Conservation (phyloP, 2,329 filamentous ascomycete species). For the Epichloe hybrida region DNA sequence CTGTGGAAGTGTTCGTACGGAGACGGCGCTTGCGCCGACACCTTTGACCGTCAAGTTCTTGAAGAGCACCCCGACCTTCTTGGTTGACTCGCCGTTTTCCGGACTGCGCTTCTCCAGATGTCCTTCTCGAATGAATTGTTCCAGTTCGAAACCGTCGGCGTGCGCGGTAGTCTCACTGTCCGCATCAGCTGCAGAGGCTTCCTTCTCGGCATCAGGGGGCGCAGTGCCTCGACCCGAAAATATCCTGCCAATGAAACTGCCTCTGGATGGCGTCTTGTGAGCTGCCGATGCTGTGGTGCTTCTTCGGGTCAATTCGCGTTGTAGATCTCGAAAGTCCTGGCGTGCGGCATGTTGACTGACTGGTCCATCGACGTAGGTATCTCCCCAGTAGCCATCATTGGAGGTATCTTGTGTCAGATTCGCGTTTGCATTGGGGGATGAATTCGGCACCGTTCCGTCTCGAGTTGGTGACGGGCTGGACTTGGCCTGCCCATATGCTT, state of each 20-base stretch:
- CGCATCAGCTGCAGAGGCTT: not conserved
- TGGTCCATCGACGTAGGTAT: slow-evolving; percentile 10
- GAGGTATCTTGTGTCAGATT: not conserved
- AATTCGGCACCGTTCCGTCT: not conserved
- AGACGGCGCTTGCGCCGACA: slow-evolving; percentile 49
- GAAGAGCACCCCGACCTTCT: slow-evolving; percentile 67
- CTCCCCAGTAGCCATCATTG: slow-evolving; percentile 14
- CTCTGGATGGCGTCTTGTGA: not conserved
- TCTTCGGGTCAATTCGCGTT: slow-evolving; percentile 12
- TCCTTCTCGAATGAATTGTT: slow-evolving; percentile 57
- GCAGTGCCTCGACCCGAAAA: not conserved
- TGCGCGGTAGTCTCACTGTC: slow-evolving; percentile 1
- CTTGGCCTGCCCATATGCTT: not conserved
- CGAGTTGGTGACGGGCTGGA: not conserved
- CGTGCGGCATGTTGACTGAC: slow-evolving; percentile 8
- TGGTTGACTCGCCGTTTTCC: slow-evolving; percentile 43
- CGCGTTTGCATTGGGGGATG: not conserved
- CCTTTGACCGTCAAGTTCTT: slow-evolving; percentile 66
- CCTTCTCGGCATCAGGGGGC: slow-evolving; percentile 2
- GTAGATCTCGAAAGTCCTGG: slow-evolving; percentile 11
- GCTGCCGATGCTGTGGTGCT: slow-evolving; percentile 5
- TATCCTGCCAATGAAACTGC: not conserved
- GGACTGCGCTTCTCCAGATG: slow-evolving; percentile 58
- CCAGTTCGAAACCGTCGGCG: slow-evolving; percentile 52
- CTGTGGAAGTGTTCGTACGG: slow-evolving; percentile 59